Evolutionary conservation across 164 flowering plant genomes (phyloP), one percentile per base, ranked within the genome.

Genomic region (Brasenia schreberi): DNA sequence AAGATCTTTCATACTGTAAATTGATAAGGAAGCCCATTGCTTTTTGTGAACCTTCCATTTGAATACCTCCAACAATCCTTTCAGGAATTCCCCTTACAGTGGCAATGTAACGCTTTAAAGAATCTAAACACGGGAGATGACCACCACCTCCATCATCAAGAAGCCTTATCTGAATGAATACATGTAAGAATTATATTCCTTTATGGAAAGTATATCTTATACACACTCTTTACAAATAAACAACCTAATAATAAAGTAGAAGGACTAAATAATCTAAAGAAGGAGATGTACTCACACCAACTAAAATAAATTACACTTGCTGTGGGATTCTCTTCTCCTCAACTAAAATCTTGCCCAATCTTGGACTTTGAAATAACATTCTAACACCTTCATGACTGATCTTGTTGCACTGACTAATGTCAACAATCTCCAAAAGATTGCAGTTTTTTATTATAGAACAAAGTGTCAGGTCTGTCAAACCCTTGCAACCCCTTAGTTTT

Each of bases 271-370:
- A 49, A 49, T 49, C 16, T 49, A 49, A 49, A 49, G 56, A 14
- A 49, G 56, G 16, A 9, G 56, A 49, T 1, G 16, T 9, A 14
- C 10, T 9, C 56, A 9, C 10, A 9, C 0, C 56, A 9, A 14
- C 16, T 14, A 14, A 49, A 14, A 49, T 14, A 49, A 49, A 9
- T 49, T 6, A 49, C 56, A 49, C 12, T 49, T 49, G 56, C 56
- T 14, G 81, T 0, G 94, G 79, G 44, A 92, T 56, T 81, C 86
- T 89, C 64, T 69, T 63, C 27, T 84, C 80, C 65, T 92, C 98
- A 1, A 92, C 86, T 66, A 70, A 43, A 45, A 92, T 5, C 45
- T 64, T 66, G 63, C 73, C 80, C 81, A 92, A 64, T 66, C 53
- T 65, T 5, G 75, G 75, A 61, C 77, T 85, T 72, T 73, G 4